Evolutionary conservation across 768 basidiomycete species (phyloP).

Genomic region (Mycena rebaudengoi): DNA sequence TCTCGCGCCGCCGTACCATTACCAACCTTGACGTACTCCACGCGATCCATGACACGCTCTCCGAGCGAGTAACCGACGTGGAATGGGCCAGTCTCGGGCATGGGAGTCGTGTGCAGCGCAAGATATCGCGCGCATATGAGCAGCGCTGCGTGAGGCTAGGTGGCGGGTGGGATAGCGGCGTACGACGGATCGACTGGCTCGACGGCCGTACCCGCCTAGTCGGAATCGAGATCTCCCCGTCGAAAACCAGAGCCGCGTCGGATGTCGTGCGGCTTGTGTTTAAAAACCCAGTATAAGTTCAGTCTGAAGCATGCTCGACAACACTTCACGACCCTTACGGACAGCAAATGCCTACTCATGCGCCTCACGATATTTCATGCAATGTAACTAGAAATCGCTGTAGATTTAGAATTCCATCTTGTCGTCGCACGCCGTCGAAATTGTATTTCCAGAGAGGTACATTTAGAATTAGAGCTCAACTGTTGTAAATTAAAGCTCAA

Average conservation of each 20-base stretch:
- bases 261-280: conserved; percentile 8
- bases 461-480: no score
- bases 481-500: no score
- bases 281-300: conserved; percentile 13
- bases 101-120: conserved; percentile 64
- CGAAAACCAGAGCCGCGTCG: neutral
- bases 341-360: no score
- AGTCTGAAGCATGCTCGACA: neutral
- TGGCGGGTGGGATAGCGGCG: conserved; percentile 75
- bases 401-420: no score
- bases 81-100: conserved; percentile 72
- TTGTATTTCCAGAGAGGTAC: no score
- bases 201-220: conserved; percentile 66
- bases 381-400: no score
- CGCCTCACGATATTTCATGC: no score
- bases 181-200: conserved; percentile 73
- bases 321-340: neutral
- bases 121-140: conserved; percentile 69
- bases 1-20: conserved; percentile 39
- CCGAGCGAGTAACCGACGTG: conserved; percentile 62
- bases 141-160: conserved; percentile 66
- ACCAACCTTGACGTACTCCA: conserved; percentile 73
- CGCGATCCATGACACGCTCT: conserved; percentile 64
- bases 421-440: no score
- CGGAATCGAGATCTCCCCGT: conserved; percentile 63